Base-by-base conservation (phyloP, 2,329 filamentous ascomycete species). In the Aspergillus uvarum region DNA sequence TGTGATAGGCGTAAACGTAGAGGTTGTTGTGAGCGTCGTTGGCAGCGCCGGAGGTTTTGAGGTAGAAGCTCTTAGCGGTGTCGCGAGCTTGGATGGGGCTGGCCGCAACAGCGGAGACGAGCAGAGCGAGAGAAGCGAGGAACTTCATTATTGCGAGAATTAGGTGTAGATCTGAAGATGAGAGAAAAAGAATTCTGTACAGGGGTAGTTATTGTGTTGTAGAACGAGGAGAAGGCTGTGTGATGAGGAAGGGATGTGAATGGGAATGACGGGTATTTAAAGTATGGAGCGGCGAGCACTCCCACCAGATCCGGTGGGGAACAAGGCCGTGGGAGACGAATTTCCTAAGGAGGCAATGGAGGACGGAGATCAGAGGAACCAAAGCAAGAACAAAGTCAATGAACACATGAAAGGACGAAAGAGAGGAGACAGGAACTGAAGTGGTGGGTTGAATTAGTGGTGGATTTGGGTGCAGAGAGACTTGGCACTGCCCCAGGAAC, bases 1-100 rank as follows among this genome's bases (percentile, higher is more conserved):
- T 76, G 67, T 78, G 76, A 63, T 76, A 79, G 42, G 69, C 65
- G 29, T 70, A 69, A 29, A 78, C 67, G 31, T 73, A 78, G 56
- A 77, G 71, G 60, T 73, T 58, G 64, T 77, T 75, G 62, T 75
- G 70, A 1, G 67, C 51, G 0, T 63, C 22, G 51, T 70, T 67
- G 22, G 59, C 56, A 10, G 71, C 65, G 12, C 63, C 68, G n/a
- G 63, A 60, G 21, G 76, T 72, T 63, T 76, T 77, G 32, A 77
- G 66, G 56, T 69, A 65, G 64, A 76, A 76, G 32, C 65, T 54
- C n/a, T 66, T 66, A 55, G 62, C 44, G 24, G 60, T 56, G 53
- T 65, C 59, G 54, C 53, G 59, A 63, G 54, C 58, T 51, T 65
- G 53, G 35, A 70, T 53, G 2, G 73, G 72, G 55, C 58, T 65